A percentile compares a stretch with the other conserved stretches of the same genome.
These are phyloP conservation scores for Pythium diclinum DNA, from an alignment of 352 stramenopile genomes.

Conservation along the genomic window DNA sequence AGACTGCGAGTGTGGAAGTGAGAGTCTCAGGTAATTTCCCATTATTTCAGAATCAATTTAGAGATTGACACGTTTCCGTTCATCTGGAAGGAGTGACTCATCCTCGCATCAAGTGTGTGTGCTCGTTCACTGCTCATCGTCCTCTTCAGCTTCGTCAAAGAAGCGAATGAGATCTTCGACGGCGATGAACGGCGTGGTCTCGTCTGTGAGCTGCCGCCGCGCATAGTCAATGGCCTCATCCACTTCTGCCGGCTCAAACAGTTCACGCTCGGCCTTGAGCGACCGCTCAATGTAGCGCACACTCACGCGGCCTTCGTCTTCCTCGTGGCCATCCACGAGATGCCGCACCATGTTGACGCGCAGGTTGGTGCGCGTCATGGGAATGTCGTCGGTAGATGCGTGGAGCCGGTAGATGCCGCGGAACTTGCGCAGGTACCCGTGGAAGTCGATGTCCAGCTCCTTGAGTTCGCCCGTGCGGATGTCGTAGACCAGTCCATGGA, in stretches of 20 bases:
- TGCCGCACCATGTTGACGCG: conserved; percentile 71
- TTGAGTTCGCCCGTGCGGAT: conserved; percentile 78
- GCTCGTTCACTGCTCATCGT: background rate
- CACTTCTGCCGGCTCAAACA: conserved; percentile 53
- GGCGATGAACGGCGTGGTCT: conserved; percentile 38
- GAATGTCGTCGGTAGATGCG: conserved; percentile 43
- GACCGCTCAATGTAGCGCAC: conserved; percentile 51
- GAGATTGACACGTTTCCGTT: background rate
- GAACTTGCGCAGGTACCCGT: conserved; percentile 77
- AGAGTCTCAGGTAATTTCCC: background rate
- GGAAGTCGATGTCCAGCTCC: conserved; percentile 79
- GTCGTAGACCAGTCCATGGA: conserved; percentile 88
- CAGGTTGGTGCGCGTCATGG: conserved; percentile 48
- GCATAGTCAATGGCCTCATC: conserved; percentile 42
- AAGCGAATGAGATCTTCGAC: conserved; percentile 39
- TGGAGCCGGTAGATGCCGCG: conserved; percentile 80
- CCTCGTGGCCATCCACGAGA: conserved; percentile 59
- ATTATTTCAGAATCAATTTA: conserved; percentile 4
- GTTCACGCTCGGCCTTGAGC: conserved; percentile 51
- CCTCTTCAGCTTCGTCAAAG: conserved; percentile 27
- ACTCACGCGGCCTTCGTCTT: conserved; percentile 49
- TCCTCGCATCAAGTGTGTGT: background rate
- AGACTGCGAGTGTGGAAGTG: background rate
- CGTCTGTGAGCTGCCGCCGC: conserved; percentile 28
- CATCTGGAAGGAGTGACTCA: too few relatives aligned